Conservation (phyloP, 2,329 filamentous ascomycete species). For the Aspergillus ruber region DNA sequence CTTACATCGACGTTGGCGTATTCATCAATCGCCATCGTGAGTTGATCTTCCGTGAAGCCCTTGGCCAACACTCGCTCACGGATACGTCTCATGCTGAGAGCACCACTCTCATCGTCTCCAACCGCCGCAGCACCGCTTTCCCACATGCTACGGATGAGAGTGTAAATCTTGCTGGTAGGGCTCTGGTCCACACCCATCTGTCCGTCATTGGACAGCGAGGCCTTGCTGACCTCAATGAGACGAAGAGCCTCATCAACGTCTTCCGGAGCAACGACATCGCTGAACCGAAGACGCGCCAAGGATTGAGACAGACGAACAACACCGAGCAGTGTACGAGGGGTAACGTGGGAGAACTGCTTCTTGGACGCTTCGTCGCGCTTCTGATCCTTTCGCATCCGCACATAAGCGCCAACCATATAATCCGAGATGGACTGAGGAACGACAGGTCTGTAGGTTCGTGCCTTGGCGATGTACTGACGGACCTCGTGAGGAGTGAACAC, state of each 20-base stretch:
- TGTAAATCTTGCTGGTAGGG: conserved; percentile 85
- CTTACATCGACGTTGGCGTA: conserved; percentile 86
- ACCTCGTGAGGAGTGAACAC: conserved; percentile 91
- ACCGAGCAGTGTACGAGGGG: conserved; percentile 85
- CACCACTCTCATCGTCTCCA: conserved; percentile 64
- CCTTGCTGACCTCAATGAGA: conserved; percentile 87
- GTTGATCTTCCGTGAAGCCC: conserved; percentile 93
- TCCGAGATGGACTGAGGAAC: conserved; percentile 83
- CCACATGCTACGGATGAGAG: conserved; percentile 80
- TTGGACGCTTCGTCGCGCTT: conserved; percentile 85
- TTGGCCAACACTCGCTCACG: conserved; percentile 89
- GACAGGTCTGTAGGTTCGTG: conserved; percentile 78
- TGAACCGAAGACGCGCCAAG: conserved; percentile 84
- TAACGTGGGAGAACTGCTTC: conserved; percentile 90
- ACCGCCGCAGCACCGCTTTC: conserved; percentile 77
- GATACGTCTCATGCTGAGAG: conserved; percentile 81
- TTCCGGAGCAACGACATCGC: conserved; percentile 73
- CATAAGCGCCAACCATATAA: conserved; percentile 96
- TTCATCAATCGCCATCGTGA: conserved; percentile 77
- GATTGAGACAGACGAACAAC: conserved; percentile 91
- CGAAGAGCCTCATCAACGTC: conserved; percentile 94
- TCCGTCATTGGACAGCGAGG: conserved; percentile 72
- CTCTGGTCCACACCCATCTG: conserved; percentile 62
- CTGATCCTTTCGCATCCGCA: conserved; percentile 86
- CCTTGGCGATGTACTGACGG: conserved; percentile 89